Base-by-base conservation (phyloP, 2,329 filamentous ascomycete genomes). In the Fusarium mangiferae region DNA sequence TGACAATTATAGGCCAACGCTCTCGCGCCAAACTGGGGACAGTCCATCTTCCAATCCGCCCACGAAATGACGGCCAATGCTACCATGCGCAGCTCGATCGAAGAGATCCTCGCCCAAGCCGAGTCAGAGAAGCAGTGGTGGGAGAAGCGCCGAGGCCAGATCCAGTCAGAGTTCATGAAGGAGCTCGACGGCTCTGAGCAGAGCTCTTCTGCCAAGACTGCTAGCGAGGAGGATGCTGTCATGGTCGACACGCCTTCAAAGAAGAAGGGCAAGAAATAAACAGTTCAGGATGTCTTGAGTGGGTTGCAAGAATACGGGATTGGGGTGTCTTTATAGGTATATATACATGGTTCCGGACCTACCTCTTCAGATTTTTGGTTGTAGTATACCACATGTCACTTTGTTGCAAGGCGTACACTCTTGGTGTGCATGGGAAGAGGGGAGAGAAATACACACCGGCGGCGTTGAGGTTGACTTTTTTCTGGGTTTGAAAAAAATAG, bases 31-130 rank as follows among this genome's bases (percentile, higher is more conserved):
- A 92, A 92, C 82, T 99, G 96, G 96, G 96, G 96, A 70, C 92
- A 96, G 81, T 91, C 90, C 64, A 98, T 99, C 82, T 99, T 99
- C 89, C 96, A 99, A 83, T 95, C 94, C 51, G 96, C 96, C 62
- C 97, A 97, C 83, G 96, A 99, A 84, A 98, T 99, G 84, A 91
- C 93, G 67, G 92, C 94, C 80, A 98, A 98, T 84, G 89, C 90
- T 46, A 85, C 91, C 52, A 89, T 98, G 79, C 93, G 94, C 75
- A 87, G 92, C 74, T 90, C 92, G 56, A 87, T 98, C 26, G 89
- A 91, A 52, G 92, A 95, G 72, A 90, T 98, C 66, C 91, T 95
- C 78, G 85, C 87, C 35, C 92, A 94, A 79, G 86, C 91, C 4
- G 87, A 89, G 15, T 86, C 90, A 45, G 96, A 98, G 84, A 94